Conservation (phyloP, 768 basidiomycete genomes). For the Rhizopogon sp. region DNA sequence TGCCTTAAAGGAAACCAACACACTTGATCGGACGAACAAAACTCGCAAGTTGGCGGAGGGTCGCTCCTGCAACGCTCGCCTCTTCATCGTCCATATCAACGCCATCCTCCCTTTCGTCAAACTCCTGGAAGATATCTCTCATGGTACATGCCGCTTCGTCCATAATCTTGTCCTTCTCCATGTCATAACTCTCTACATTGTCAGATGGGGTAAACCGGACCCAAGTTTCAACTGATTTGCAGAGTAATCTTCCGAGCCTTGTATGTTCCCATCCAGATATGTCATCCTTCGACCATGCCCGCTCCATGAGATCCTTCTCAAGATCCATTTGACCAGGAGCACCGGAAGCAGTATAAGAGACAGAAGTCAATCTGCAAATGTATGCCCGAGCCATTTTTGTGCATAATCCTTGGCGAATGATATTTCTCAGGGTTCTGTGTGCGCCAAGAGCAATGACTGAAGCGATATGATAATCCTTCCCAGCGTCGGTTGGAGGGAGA, state of each 20-base stretch:
- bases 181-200: slow-evolving; percentile 19
- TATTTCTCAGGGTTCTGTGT: slow-evolving; percentile 55
- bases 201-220: slow-evolving; percentile 31
- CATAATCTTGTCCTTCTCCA: slow-evolving; percentile 51
- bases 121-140: slow-evolving; percentile 70
- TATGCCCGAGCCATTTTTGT: slow-evolving; percentile 64
- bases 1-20: slow-evolving; percentile 14
- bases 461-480: slow-evolving; percentile 19
- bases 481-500: slow-evolving; percentile 36
- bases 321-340: slow-evolving; percentile 56
- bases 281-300: slow-evolving; percentile 70
- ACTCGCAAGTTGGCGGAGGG: slow-evolving; percentile 50
- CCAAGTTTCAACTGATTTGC: slow-evolving; percentile 57
- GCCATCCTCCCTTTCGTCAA: slow-evolving; percentile 61
- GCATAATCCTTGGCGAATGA: slow-evolving; percentile 56
- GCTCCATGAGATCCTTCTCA: slow-evolving; percentile 61
- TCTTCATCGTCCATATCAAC: slow-evolving; percentile 61
- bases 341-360: slow-evolving; percentile 54
- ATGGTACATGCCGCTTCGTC: slow-evolving; percentile 66
- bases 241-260: slow-evolving; percentile 49
- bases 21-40: slow-evolving; percentile 59
- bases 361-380: slow-evolving; percentile 48
- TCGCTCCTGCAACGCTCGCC: slow-evolving; percentile 57
- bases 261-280: slow-evolving; percentile 63
- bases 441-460: slow-evolving; percentile 51